A percentile compares a stretch with the other conserved stretches of the same genome.
Evolutionary conservation across 176 grass and related monocot genomes (phyloP).

Genomic region (Ampelocalamus luodianensis): DNA sequence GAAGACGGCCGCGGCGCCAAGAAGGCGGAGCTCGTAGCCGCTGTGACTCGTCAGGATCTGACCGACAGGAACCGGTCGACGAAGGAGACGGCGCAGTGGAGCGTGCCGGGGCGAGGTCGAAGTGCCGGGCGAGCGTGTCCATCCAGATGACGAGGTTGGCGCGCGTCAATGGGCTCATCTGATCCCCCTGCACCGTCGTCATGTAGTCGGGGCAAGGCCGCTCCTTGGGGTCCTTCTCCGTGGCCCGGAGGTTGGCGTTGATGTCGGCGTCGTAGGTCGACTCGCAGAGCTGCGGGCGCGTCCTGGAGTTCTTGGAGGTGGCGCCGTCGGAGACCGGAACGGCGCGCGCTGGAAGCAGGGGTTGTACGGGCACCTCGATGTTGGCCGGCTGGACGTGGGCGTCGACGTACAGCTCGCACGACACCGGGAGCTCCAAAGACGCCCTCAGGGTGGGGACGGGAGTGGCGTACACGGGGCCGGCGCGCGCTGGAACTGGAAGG

Average conservation of each 20-base stretch:
- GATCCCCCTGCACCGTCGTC: neutral
- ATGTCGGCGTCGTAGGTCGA: conserved; percentile 3
- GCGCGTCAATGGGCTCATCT: neutral
- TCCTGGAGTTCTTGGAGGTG: neutral
- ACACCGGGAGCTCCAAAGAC: neutral
- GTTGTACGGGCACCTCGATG: neutral
- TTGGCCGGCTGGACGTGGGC: neutral
- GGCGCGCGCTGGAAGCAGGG: no score
- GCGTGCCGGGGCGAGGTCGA: neutral
- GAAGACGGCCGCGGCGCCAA: neutral
- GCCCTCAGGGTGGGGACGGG: neutral
- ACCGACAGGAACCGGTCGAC: neutral
- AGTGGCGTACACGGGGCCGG: neutral
- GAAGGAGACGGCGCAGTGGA: neutral
- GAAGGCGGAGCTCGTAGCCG: neutral
- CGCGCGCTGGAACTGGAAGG: neutral
- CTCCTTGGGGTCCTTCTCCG: neutral
- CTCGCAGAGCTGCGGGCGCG: neutral
- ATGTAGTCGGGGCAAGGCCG: conserved; percentile 3
- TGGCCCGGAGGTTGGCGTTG: conserved; percentile 15
- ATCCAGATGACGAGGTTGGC: neutral
- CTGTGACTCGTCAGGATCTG: neutral
- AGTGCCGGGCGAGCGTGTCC: neutral
- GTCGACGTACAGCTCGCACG: neutral
- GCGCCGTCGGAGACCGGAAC: neutral